Percentiles rank a stretch among this genome's conserved stretches.
Evolutionary conservation across 352 stramenopile genomes (phyloP).

Genomic region (Phytophthora tentaculata): DNA sequence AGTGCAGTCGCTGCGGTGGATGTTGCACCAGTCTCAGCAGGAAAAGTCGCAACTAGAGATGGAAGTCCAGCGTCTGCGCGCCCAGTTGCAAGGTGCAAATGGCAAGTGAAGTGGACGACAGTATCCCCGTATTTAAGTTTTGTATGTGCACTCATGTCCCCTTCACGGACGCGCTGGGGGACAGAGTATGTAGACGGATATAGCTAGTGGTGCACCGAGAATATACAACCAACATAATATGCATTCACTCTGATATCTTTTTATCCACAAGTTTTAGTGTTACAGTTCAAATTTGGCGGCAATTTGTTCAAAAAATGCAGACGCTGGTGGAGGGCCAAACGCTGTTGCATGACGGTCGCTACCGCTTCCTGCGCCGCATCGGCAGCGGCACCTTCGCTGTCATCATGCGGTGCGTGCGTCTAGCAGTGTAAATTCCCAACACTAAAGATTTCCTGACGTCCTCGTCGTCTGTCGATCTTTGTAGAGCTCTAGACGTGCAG

Average conservation of each 20-base stretch:
- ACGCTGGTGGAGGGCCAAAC: slow-evolving; percentile 74
- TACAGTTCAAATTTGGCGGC: background rate
- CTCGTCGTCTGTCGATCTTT: background rate
- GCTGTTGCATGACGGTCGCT: slow-evolving; percentile 64
- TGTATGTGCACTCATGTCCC: slow-evolving; percentile 23
- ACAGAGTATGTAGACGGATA: slow-evolving; percentile 2
- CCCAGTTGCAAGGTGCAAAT: slow-evolving; percentile 44
- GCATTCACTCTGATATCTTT: background rate
- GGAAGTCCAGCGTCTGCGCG: slow-evolving; percentile 73
- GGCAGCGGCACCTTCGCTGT: slow-evolving; percentile 72
- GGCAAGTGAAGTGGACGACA: slow-evolving; percentile 19
- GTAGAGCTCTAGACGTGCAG: slow-evolving; percentile 58
- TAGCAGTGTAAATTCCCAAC: background rate
- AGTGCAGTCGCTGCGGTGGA: slow-evolving; percentile 63
- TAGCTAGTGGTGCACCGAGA: slow-evolving; percentile 9
- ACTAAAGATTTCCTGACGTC: background rate
- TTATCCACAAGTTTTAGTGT: too few relatives aligned
- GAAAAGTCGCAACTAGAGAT: slow-evolving; percentile 68
- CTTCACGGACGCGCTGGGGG: slow-evolving; percentile 20
- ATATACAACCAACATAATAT: slow-evolving; percentile 3
- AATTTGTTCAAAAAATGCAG: slow-evolving; percentile 29
- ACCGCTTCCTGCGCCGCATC: slow-evolving; percentile 76
- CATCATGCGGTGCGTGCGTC: slow-evolving; percentile 59
- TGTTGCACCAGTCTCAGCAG: slow-evolving; percentile 76
- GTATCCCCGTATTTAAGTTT: slow-evolving; percentile 39